Conservation (phyloP, 805 yeast genomes). For the Tetrapisispora pingtungensis region DNA sequence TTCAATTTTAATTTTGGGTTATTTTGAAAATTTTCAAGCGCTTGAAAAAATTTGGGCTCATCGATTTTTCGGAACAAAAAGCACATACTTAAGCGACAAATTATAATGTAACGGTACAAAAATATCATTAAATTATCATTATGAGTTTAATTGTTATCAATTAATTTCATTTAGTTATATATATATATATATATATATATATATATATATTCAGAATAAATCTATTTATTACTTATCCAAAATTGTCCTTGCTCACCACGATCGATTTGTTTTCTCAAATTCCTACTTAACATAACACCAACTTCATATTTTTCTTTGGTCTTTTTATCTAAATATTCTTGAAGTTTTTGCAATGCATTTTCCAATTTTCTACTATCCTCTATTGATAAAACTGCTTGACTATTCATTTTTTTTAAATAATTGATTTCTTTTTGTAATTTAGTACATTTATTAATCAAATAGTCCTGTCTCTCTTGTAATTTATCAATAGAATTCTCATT, state of each 20-base stretch:
- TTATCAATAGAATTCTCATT: slow-evolving; percentile 11
- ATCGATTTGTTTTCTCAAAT: slow-evolving; percentile 33
- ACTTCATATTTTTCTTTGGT: slow-evolving; percentile 35
- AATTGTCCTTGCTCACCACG: slow-evolving; percentile 34
- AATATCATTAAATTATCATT: too few relatives aligned
- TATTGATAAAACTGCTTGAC: slow-evolving; percentile 29
- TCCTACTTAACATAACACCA: slow-evolving; percentile 33
- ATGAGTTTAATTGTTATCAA: too few relatives aligned
- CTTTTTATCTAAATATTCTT: slow-evolving; percentile 33
- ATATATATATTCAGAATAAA: background rate
- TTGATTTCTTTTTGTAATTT: slow-evolving; percentile 33
- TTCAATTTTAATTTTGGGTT: too few relatives aligned
- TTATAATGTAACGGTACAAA: too few relatives aligned
- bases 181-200: too few relatives aligned
- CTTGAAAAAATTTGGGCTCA: too few relatives aligned
- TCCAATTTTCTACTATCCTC: slow-evolving; percentile 32
- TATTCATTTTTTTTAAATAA: slow-evolving; percentile 29
- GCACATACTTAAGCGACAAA: too few relatives aligned
- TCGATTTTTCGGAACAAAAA: too few relatives aligned
- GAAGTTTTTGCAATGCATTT: slow-evolving; percentile 30
- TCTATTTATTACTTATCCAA: slow-evolving; percentile 26
- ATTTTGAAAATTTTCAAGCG: too few relatives aligned
- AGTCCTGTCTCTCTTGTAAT: slow-evolving; percentile 27
- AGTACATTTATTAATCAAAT: slow-evolving; percentile 27
- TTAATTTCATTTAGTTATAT: too few relatives aligned